Evolutionary conservation across 441 rosid species (phyloP), one percentile per base, ranked within the genome.

Genomic region (Euphorbia schlechtendalii): DNA sequence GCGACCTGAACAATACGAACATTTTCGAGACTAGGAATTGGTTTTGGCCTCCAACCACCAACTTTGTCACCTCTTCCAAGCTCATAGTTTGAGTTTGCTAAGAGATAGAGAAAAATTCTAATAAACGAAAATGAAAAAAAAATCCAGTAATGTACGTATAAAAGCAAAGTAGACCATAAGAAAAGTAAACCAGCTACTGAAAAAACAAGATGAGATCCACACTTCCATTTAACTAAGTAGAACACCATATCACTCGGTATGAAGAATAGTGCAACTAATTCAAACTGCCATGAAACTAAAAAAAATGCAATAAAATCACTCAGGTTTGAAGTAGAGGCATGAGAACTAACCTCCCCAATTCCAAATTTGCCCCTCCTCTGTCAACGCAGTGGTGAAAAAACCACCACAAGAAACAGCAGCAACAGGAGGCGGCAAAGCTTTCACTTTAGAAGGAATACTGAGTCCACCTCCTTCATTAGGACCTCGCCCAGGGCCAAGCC

Each of bases 401-500:
- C 95, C 97, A 70, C 99, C 97, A 77, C 97, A 93, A 25, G 77
- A 84, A 69, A 87, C 95, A 56, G 95, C 86, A 64, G 85, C 81
- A 28, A 83, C 78, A 17, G 93, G 90, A 15, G 76, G 80, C 17
- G 89, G 75, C 32, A 90, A 76, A 53, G 83, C 87, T 74, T 85
- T 83, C 46, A 93, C 89, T 74, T 78, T 78, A 63, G 86, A 87
- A 21, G 96, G 99, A 67, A 90, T 79, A 73, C 99, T 87, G 60
- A 84, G 84, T 64, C 99, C 92, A 65, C 97, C 99, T 43, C 85
- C 95, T 81, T 90, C 96, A 67, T 90, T 89, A 40, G 95, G 99
- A 59, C 99, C 97, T 43, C 84, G 78, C 6, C 84, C 86, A 73
- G 96, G 91, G 53, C 99, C 99, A 24, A 88, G 95, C 51, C 97